Conservation (phyloP, 2,329 filamentous ascomycete species). For the Colletotrichum sp. region DNA sequence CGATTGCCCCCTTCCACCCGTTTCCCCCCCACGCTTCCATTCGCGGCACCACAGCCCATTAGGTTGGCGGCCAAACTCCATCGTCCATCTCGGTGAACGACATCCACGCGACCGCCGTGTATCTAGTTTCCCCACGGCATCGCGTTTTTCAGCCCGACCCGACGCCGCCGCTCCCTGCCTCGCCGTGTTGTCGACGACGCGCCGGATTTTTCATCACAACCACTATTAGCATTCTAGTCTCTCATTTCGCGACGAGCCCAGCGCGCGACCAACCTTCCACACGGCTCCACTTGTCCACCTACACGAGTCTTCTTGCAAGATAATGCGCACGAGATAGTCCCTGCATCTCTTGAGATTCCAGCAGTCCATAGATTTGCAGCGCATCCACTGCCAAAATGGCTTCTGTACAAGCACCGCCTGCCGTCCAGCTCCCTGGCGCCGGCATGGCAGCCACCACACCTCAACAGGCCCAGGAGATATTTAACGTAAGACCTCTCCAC, state of each 20-base stretch:
- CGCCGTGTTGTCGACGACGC: conserved; percentile 5
- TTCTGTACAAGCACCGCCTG: conserved; percentile 76
- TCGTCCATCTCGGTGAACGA: conserved; percentile 18
- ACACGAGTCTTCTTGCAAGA: conserved; percentile 4
- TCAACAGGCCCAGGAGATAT: conserved; percentile 79
- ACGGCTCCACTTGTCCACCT: conserved; percentile 13
- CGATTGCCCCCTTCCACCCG: conserved; percentile 30
- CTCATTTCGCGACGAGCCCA: conserved; percentile 22
- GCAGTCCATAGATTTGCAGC: conserved; percentile 20
- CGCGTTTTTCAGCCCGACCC: conserved; percentile 6
- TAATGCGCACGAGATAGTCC: conserved; percentile 21
- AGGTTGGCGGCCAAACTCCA: conserved; percentile 11
- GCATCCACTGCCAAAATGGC: conserved; percentile 61
- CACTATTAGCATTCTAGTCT: conserved; percentile 18
- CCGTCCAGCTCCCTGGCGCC: conserved; percentile 69
- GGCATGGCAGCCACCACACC: conserved; percentile 73
- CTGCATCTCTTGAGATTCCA: conserved; percentile 21
- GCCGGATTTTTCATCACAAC: conserved; percentile 14
- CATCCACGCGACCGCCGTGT: conserved; percentile 21
- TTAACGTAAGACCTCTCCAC: conserved; percentile 54
- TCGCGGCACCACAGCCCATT: conserved; percentile 18
- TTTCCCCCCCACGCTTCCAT: conserved; percentile 19
- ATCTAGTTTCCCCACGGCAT: conserved; percentile 2
- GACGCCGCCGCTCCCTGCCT: not conserved
- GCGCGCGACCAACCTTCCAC: conserved; percentile 17